These are phyloP conservation scores for Linderniella brevidens DNA, from an alignment of 257 asterid species.

Conservation along the genomic window DNA sequence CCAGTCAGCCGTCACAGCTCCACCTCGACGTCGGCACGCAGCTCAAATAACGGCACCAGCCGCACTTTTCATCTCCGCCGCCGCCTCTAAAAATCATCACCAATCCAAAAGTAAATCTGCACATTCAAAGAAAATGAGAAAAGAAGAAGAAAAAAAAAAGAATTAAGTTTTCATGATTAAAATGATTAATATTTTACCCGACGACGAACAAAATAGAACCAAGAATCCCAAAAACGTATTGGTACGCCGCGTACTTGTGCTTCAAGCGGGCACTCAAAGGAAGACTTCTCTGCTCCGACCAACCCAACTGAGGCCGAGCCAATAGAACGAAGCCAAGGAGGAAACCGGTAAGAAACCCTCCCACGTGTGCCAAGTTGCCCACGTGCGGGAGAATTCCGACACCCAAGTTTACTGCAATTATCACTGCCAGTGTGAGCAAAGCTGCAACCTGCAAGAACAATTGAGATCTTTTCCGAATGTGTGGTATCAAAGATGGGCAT, in stretches of 20 bases:
- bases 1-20: conserved; percentile 42
- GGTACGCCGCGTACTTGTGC: conserved; percentile 59
- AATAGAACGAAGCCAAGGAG: conserved; percentile 75
- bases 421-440: conserved; percentile 54
- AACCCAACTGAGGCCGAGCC: conserved; percentile 79
- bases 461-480: no score
- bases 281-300: no score
- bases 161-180: background rate
- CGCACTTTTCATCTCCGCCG: conserved; percentile 51
- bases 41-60: conserved; percentile 90
- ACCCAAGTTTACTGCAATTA: conserved; percentile 58
- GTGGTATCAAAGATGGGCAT: background rate
- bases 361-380: conserved; percentile 86
- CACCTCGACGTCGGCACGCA: conserved; percentile 91
- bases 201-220: conserved; percentile 35
- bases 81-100: conserved; percentile 69
- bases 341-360: conserved; percentile 74
- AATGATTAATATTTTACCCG: conserved; percentile 33
- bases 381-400: conserved; percentile 87
- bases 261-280: conserved; percentile 8
- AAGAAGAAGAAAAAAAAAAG: background rate
- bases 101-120: conserved; percentile 58
- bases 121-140: background rate
- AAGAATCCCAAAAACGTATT: conserved; percentile 35
- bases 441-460: conserved; percentile 55